Percentiles rank a stretch among this genome's conserved stretches.
phyloP scores from a whole-genome alignment of 495 filamentous ascomycete genomes.

The Apiosordaria backusii region DNA sequence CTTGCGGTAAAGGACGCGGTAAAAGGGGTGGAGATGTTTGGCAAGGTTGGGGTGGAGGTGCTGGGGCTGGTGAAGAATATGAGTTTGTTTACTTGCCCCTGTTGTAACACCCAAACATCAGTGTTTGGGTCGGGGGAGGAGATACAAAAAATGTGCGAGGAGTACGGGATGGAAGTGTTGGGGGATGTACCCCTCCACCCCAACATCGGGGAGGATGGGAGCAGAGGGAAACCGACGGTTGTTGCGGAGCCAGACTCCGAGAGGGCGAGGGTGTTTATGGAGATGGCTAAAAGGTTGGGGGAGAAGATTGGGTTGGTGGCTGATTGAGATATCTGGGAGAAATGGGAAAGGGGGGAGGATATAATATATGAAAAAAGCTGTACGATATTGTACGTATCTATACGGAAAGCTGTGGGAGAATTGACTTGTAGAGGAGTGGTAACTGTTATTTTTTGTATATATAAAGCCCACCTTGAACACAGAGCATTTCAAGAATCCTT shows the following conservation, averaged over 20 bases:
- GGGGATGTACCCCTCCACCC: constrained; percentile 90
- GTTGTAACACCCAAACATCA: constrained; percentile 67
- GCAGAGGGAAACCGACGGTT: constrained; percentile 85
- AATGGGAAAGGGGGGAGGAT: too few relatives aligned
- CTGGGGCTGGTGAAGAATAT: constrained; percentile 97
- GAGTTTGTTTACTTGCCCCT: constrained; percentile 78
- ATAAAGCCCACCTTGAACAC: too few relatives aligned
- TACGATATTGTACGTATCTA: too few relatives aligned
- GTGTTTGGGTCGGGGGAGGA: constrained; percentile 67
- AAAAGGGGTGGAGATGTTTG: constrained; percentile 88
- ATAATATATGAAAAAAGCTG: too few relatives aligned
- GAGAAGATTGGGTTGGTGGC: constrained; percentile 42
- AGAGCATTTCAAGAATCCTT: too few relatives aligned
- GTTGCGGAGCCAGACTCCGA: constrained; percentile 75
- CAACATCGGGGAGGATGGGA: constrained; percentile 82
- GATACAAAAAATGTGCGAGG: constrained; percentile 39
- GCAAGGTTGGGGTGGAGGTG: constrained; percentile 68
- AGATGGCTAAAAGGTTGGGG: constrained; percentile 61
- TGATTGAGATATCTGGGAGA: too few relatives aligned
- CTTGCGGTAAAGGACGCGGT: constrained; percentile 85
- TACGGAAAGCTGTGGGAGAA: too few relatives aligned
- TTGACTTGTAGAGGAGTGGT: too few relatives aligned
- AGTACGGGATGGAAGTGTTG: constrained; percentile 68
- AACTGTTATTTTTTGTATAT: too few relatives aligned
- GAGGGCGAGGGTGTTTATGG: constrained; percentile 66